Evolutionary conservation across 1,284 basidiomycete genomes (phyloP), one percentile per base, ranked within the genome.

Genomic region (Ganoderma leucocontextum): DNA sequence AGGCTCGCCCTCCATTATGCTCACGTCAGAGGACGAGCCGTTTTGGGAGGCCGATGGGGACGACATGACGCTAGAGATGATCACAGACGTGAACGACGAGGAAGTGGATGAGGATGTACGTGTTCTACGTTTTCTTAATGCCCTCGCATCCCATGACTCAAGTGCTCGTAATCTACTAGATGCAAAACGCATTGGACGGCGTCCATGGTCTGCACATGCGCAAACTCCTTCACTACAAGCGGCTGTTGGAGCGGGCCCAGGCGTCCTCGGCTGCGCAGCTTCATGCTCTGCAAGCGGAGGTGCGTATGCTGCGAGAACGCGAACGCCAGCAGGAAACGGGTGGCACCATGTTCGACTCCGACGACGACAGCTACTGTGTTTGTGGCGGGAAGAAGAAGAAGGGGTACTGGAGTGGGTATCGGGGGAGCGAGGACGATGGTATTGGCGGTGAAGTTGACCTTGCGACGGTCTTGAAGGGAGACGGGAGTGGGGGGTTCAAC

Each of bases 231-330:
- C 87, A 90, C 69, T 91, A 92, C 79, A 92, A 90, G 74, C 86
- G 92, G 2, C 83, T 94, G 1, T 84, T 94, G 12, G 92, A 94
- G 74, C 90, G 91, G 57, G 86, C 91, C 0, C 92, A 94, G 74
- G 88, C 90, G 0, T 88, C 89, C 9, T 86, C 90, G 1, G 91
- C 93, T 0, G 89, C 92, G 0, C 92, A 94, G 74, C 82, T 94
- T 2, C 92, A 94, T 73, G 92, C 93, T 0, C 80, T 94, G 2
- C 92, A 94, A 77, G 92, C 91, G 2, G 91, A 94, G 75, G 81
- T 93, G 6, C 80, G 86, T 59, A 77, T 91, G 49, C 78, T 91
- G 17, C 85, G 88, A 15, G 82, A 83, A 22, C 74, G 75, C 22
- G 79, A 81, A 60, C 74, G 80, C 13, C 76, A 82, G 62, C 70